phyloP scores from a whole-genome alignment of 2,329 filamentous ascomycete species.

The Lasiodiplodia citricola region DNA sequence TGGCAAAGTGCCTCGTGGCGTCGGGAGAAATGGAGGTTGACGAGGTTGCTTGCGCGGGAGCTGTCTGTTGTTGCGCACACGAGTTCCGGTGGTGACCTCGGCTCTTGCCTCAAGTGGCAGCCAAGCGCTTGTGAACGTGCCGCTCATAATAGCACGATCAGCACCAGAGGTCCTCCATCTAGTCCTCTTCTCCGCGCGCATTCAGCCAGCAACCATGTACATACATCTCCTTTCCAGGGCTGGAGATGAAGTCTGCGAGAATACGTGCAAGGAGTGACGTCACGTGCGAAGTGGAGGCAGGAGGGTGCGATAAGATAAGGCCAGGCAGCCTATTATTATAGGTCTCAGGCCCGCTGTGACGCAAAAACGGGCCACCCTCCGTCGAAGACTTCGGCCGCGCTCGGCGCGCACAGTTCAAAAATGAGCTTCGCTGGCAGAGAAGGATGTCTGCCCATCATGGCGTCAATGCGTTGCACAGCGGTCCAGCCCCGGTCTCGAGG shows the following conservation, averaged over 20 bases:
- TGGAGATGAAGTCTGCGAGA: background rate
- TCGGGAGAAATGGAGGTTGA: background rate
- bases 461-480: background rate
- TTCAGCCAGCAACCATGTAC: background rate
- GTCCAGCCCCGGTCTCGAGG: background rate
- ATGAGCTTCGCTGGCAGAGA: background rate
- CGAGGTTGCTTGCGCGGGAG: background rate
- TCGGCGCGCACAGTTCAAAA: background rate
- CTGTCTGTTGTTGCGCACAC: background rate
- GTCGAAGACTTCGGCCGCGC: background rate
- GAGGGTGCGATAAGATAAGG: constrained; percentile 3
- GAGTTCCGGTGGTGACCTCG: constrained; percentile 9
- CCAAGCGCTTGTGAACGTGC: constrained; percentile 16
- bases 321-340: background rate
- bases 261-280: background rate
- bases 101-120: constrained; percentile 4
- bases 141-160: background rate
- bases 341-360: background rate
- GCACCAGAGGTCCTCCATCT: background rate
- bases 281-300: background rate
- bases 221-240: background rate
- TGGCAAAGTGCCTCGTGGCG: background rate
- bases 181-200: background rate
- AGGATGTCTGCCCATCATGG: background rate
- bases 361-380: background rate